These are phyloP conservation scores for Decorospora gaudefroyi DNA, from an alignment of 2,329 filamentous ascomycete species.

Conservation along the genomic window DNA sequence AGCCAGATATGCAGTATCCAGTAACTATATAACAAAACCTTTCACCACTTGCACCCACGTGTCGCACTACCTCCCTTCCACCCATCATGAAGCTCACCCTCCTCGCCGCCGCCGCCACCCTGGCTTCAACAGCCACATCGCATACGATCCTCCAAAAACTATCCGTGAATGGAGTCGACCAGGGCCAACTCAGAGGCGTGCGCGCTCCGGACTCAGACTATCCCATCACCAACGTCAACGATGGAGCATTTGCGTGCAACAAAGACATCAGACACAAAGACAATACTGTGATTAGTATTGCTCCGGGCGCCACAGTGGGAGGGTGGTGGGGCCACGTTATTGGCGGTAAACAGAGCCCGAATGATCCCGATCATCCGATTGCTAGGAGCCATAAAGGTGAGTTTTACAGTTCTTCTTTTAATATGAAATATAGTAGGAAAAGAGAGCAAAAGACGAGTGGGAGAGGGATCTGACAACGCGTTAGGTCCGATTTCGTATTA, in stretches of 20 bases:
- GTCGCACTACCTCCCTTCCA: too few relatives aligned
- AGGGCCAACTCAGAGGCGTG: constrained; percentile 55
- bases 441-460: background rate
- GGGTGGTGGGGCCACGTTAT: constrained; percentile 56
- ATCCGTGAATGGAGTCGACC: constrained; percentile 55
- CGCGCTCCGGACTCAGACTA: constrained; percentile 56
- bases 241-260: constrained; percentile 52
- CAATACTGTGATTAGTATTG: constrained; percentile 51
- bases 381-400: constrained; percentile 54
- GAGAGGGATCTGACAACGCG: background rate
- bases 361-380: constrained; percentile 56
- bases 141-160: constrained; percentile 52
- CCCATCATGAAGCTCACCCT: constrained; percentile 21
- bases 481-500: constrained; percentile 27
- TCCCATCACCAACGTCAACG: constrained; percentile 53
- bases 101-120: constrained; percentile 14
- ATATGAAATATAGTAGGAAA: background rate
- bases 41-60: too few relatives aligned
- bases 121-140: constrained; percentile 30
- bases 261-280: constrained; percentile 44
- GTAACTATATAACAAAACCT: too few relatives aligned
- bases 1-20: too few relatives aligned
- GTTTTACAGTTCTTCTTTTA: background rate
- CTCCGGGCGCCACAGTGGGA: constrained; percentile 56
- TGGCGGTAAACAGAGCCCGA: constrained; percentile 55